phyloP scores from a whole-genome alignment of 2,329 filamentous ascomycete genomes.

The Ophiostoma sp. region DNA sequence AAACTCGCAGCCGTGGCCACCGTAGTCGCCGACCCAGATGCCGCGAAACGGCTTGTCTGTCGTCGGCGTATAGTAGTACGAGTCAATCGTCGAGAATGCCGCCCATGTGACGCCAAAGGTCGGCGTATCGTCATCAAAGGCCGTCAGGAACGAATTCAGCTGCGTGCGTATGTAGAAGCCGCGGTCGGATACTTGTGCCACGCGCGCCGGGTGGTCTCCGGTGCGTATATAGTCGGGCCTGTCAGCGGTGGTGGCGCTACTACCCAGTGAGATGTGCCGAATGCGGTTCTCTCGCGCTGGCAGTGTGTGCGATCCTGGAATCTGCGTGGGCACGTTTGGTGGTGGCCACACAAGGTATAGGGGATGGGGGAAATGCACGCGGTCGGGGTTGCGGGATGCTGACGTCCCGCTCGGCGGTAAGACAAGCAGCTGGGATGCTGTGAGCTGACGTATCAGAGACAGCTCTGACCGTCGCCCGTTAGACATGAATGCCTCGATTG shows the following conservation, averaged over 20 bases:
- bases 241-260: no score
- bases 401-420: background rate
- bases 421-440: background rate
- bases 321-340: background rate
- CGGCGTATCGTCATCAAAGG: background rate
- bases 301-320: background rate
- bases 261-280: no score
- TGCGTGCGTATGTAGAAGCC: slow-evolving; percentile 70
- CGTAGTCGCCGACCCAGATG: slow-evolving; percentile 90
- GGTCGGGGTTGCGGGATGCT: background rate
- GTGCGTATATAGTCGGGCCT: background rate
- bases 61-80: slow-evolving; percentile 73
- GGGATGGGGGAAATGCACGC: background rate
- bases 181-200: slow-evolving; percentile 56
- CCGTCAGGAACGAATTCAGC: slow-evolving; percentile 47
- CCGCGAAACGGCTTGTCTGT: slow-evolving; percentile 75
- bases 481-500: background rate
- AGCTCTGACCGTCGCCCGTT: no score
- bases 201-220: background rate
- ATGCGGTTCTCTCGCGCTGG: background rate
- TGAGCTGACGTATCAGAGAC: background rate
- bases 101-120: background rate
- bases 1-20: slow-evolving; percentile 83
- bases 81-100: slow-evolving; percentile 67
- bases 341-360: background rate